Conservation (phyloP, 768 basidiomycete species). For the Xanthoconium purpureum region DNA sequence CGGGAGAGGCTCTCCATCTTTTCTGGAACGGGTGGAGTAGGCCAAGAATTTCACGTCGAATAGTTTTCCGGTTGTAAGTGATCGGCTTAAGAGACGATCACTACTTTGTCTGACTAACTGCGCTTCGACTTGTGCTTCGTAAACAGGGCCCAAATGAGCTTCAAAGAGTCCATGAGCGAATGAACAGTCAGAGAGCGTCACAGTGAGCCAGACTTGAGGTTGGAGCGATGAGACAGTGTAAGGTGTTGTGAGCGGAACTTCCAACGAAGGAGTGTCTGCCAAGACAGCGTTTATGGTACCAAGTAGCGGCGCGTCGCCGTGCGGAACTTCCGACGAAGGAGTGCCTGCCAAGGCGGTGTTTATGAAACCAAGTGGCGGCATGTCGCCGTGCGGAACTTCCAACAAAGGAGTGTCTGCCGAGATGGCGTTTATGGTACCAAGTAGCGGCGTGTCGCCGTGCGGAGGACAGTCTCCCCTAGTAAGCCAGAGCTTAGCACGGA, state of each 20-base stretch:
- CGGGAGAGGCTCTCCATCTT: not conserved
- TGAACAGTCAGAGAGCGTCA: slow-evolving; percentile 16
- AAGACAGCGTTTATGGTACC: not conserved
- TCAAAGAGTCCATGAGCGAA: slow-evolving; percentile 15
- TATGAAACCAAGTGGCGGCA: slow-evolving; percentile 1
- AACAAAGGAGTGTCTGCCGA: slow-evolving; percentile 3
- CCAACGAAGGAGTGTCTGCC: not conserved
- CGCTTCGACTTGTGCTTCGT: not conserved
- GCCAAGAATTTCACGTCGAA: slow-evolving; percentile 24
- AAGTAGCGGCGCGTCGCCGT: too few species aligned
- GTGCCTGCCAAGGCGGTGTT: not conserved
- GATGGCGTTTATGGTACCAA: not conserved
- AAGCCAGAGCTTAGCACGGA: slow-evolving; percentile 7
- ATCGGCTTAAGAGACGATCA: slow-evolving; percentile 10
- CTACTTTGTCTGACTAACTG: slow-evolving; percentile 3
- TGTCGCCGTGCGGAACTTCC: not conserved
- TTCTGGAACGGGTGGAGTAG: not conserved
- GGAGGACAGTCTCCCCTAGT: not conserved
- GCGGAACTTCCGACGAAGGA: not conserved
- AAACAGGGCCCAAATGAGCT: not conserved
- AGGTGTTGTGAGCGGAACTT: not conserved
- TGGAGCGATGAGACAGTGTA: not conserved
- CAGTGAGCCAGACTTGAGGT: slow-evolving; percentile 8
- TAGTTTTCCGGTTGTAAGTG: slow-evolving; percentile 16
- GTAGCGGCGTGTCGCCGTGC: too few species aligned